phyloP scores from a whole-genome alignment of 176 grass and related monocot species.

The Cenchrus americanus region DNA sequence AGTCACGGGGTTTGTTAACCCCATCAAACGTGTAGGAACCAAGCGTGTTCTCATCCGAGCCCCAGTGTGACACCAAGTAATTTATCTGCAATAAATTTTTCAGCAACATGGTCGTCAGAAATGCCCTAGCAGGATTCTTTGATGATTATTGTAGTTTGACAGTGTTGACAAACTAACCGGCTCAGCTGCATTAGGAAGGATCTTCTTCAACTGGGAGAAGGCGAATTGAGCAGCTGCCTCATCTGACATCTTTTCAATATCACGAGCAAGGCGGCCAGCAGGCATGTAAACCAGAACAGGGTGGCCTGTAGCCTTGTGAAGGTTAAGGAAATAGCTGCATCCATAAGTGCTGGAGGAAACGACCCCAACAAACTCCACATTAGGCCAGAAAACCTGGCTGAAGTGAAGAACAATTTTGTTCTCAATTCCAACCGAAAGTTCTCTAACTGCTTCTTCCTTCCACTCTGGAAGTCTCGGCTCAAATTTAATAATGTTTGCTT shows the following conservation, averaged over 20 bases:
- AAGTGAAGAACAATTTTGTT: slow-evolving; percentile 98
- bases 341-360: slow-evolving; percentile 89
- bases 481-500: slow-evolving; percentile 79
- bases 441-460: slow-evolving; percentile 90
- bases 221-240: slow-evolving; percentile 88
- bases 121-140: background rate
- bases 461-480: slow-evolving; percentile 83
- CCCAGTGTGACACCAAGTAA: slow-evolving; percentile 91
- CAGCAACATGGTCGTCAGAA: background rate
- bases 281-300: slow-evolving; percentile 98
- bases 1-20: slow-evolving; percentile 67
- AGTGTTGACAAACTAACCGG: slow-evolving; percentile 59
- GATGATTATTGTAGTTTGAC: background rate
- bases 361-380: slow-evolving; percentile 94
- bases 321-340: slow-evolving; percentile 99
- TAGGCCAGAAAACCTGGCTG: slow-evolving; percentile 94
- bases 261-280: slow-evolving; percentile 83
- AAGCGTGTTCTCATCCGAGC: slow-evolving; percentile 80
- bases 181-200: slow-evolving; percentile 84
- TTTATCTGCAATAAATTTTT: slow-evolving; percentile 67
- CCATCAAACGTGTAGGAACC: slow-evolving; percentile 96
- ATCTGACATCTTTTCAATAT: slow-evolving; percentile 94
- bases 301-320: slow-evolving; percentile 93
- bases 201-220: slow-evolving; percentile 84
- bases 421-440: slow-evolving; percentile 78